These are phyloP conservation scores for Jatropha podagrica DNA, from an alignment of 441 rosid species.

Conservation along the genomic window DNA sequence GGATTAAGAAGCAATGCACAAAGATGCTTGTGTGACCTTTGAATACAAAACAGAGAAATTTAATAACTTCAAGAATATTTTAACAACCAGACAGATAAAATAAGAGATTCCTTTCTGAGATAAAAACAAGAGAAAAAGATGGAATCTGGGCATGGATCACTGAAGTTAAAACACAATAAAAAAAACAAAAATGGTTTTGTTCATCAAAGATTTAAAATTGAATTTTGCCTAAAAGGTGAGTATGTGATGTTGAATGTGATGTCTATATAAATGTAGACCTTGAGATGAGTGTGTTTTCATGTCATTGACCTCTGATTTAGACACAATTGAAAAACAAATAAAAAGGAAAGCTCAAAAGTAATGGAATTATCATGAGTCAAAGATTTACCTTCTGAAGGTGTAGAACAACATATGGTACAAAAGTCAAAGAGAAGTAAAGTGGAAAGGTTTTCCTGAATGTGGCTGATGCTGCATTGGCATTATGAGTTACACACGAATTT, in stretches of 20 bases:
- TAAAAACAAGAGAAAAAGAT: background rate
- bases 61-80: slow-evolving; percentile 4
- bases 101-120: background rate
- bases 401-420: slow-evolving; percentile 94
- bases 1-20: background rate
- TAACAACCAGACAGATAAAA: background rate
- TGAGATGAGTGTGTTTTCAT: slow-evolving; percentile 1
- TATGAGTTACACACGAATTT: slow-evolving; percentile 71
- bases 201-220: background rate
- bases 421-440: slow-evolving; percentile 88
- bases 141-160: background rate
- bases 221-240: background rate
- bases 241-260: background rate
- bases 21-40: background rate
- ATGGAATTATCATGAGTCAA: slow-evolving; percentile 19
- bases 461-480: slow-evolving; percentile 84
- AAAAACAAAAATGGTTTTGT: background rate
- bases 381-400: slow-evolving; percentile 78
- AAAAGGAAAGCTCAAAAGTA: slow-evolving; percentile 1
- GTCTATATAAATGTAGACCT: background rate
- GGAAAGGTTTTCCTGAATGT: slow-evolving; percentile 98
- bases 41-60: background rate
- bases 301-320: background rate
- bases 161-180: background rate
- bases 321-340: slow-evolving; percentile 11